Evolutionary conservation across 768 basidiomycete genomes (phyloP), one percentile per base, ranked within the genome.

Genomic region (Calocybe cyanea): DNA sequence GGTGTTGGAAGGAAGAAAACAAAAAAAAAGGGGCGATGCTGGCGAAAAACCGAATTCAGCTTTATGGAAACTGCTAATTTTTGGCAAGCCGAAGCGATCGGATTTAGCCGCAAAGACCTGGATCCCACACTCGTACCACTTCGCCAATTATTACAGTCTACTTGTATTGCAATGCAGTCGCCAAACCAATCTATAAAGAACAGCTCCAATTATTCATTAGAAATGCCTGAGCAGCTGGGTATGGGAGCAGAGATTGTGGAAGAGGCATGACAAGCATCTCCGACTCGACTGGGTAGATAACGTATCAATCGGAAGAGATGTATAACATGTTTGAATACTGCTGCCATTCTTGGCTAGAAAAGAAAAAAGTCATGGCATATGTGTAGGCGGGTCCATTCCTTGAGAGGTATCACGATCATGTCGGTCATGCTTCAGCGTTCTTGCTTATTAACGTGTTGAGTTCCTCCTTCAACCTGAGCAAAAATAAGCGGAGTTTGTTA

Each of bases 381-480:
- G 39, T 38, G 28, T 43, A 41, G 28, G 38, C 36, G 48, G 47
- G 28, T 39, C 41, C 35, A 40, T 41, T 36, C 36, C 39, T 33
- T 19, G 24, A 34, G 14, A 31, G 19, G 28, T 20, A 41, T 19
- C 42, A 3, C 30, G 33, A 38, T 39, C 47, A 39, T 47, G 48
- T 35, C 43, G 40, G 40, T 57, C 56, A 58, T 50, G 51, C 49
- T 38, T 65, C 36, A 28, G 51, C 44, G 49, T 63, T 56, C 41
- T 62, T 51, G 55, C 71, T 70, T 23, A 53, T 68, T 40, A 78
- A 65, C 34, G 62, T 57, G 40, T 77, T 80, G 50, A 85, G 52
- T 52, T 88, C 85, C 62, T 78, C 83, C 53, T 82, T 81, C 63
- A 87, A 69, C 71, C 86, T 88, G 67, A 35, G 17, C 7, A n/a